A percentile compares a stretch with the other conserved stretches of the same genome.
Evolutionary conservation across 2,329 filamentous ascomycete genomes (phyloP).

Genomic region (Fusarium pseudoanthophilum): DNA sequence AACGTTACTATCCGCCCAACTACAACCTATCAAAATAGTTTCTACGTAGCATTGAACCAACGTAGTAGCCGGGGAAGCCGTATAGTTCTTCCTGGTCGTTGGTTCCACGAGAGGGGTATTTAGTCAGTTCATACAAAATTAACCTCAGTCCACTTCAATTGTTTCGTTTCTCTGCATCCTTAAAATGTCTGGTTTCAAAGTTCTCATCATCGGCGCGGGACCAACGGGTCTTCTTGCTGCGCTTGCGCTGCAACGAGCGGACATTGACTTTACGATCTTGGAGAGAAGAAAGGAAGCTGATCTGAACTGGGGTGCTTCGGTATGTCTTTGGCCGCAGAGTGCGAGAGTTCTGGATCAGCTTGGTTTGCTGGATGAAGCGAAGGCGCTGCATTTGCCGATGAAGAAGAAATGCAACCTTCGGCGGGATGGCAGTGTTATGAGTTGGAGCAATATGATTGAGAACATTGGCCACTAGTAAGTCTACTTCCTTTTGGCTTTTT

Average conservation of each 20-base stretch:
- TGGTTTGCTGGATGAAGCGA: conserved; percentile 9
- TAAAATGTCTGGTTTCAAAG: conserved; percentile 19
- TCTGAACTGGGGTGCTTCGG: conserved; percentile 19
- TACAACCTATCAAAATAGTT: background rate
- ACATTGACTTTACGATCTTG: conserved; percentile 15
- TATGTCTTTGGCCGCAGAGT: conserved; percentile 29
- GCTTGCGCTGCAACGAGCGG: conserved; percentile 10
- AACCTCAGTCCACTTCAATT: background rate
- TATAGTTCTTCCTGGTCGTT: background rate
- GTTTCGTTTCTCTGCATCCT: background rate
- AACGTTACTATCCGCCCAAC: background rate
- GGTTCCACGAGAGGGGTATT: background rate
- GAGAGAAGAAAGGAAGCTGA: conserved; percentile 18
- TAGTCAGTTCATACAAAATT: background rate
- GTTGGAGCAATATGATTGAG: conserved; percentile 31
- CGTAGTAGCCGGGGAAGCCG: background rate
- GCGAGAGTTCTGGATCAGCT: conserved; percentile 16
- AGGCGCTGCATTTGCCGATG: conserved; percentile 2
- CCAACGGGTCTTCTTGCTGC: conserved; percentile 15
- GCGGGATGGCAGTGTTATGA: conserved; percentile 11
- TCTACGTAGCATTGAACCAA: background rate
- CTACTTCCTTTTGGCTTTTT: fast-evolving
- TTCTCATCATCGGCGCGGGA: conserved; percentile 20
- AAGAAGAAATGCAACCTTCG: conserved; percentile 25
- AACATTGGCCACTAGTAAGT: conserved; percentile 20